These are phyloP conservation scores for Xylariaceae sp. DNA, from an alignment of 2,329 filamentous ascomycete genomes.

Conservation along the genomic window DNA sequence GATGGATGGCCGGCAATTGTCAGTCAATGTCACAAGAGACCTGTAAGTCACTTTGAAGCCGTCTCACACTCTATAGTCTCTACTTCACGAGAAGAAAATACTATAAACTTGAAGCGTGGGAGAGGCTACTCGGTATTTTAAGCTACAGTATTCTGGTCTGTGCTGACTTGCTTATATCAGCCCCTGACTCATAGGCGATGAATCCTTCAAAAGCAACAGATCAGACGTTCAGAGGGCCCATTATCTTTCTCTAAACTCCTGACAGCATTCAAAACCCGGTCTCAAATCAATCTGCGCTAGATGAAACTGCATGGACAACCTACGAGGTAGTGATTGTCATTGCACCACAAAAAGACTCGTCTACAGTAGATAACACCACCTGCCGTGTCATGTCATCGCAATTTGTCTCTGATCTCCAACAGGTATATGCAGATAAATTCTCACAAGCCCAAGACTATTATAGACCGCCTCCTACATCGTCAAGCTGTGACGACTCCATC, in stretches of 20 bases:
- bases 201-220: conserved; percentile 30
- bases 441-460: conserved; percentile 36
- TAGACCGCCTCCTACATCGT: conserved; percentile 34
- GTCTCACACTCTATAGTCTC: no score
- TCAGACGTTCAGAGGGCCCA: conserved; percentile 38
- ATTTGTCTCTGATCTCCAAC: conserved; percentile 38
- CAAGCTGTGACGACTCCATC: conserved; percentile 35
- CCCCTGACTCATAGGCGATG: conserved; percentile 31
- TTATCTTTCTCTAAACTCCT: conserved; percentile 37
- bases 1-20: conserved; percentile 51
- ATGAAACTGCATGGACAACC: conserved; percentile 41
- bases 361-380: conserved; percentile 25
- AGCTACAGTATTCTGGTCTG: no score
- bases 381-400: conserved; percentile 32
- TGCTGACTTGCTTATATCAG: conserved; percentile 2
- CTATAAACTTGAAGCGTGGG: no score
- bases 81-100: neutral
- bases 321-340: conserved; percentile 36
- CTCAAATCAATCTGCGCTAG: conserved; percentile 24
- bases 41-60: conserved; percentile 31
- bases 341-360: conserved; percentile 28
- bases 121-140: no score
- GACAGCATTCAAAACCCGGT: conserved; percentile 21
- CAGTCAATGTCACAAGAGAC: conserved; percentile 37
- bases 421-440: conserved; percentile 37